These are phyloP conservation scores for Malus domestica DNA, from an alignment of 306 rosid species.

Conservation along the genomic window DNA sequence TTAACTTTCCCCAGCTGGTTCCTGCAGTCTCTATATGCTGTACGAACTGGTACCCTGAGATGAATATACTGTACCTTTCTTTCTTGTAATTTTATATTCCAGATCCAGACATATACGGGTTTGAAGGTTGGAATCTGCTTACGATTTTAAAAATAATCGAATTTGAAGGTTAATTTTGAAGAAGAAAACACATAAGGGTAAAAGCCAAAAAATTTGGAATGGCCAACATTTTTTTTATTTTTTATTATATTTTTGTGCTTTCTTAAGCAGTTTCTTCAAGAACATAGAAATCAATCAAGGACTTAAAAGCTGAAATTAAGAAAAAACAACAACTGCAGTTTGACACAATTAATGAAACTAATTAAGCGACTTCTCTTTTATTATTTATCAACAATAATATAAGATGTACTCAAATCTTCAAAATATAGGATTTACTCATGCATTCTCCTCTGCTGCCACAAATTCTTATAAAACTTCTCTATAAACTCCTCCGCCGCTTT, in stretches of 20 bases:
- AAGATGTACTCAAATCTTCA: background rate
- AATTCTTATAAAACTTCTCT: conserved; percentile 57
- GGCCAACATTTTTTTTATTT: background rate
- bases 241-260: background rate
- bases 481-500: conserved; percentile 82
- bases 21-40: background rate
- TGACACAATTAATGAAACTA: background rate
- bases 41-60: conserved; percentile 8
- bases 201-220: background rate
- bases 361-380: background rate
- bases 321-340: background rate
- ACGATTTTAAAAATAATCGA: background rate
- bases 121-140: background rate
- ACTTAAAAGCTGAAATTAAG: background rate
- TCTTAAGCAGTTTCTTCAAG: background rate
- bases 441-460: conserved; percentile 32
- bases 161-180: background rate
- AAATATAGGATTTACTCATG: background rate
- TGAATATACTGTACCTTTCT: background rate
- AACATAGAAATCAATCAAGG: background rate
- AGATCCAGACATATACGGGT: background rate
- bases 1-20: background rate
- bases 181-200: background rate
- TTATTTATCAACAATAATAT: conserved; percentile 7
- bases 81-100: background rate